Evolutionary conservation across 768 basidiomycete species (phyloP).

Genomic region (Cyathus striatus): DNA sequence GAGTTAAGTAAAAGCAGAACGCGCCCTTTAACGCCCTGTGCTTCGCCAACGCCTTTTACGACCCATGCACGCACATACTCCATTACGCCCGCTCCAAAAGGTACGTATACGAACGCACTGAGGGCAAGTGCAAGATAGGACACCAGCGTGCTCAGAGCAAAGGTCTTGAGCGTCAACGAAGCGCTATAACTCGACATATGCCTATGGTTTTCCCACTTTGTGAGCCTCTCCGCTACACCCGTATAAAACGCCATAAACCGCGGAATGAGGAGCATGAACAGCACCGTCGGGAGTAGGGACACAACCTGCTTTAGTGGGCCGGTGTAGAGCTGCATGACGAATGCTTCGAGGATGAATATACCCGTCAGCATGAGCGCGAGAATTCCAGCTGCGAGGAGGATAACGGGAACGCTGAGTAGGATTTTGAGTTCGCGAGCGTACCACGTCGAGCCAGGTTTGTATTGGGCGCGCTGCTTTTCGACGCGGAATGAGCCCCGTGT

Average conservation of each 20-base stretch:
- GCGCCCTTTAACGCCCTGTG: conserved; percentile 12
- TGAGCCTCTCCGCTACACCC: conserved; percentile 58
- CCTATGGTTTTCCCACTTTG: conserved; percentile 89
- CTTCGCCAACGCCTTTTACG: conserved; percentile 21
- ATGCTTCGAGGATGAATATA: conserved; percentile 87
- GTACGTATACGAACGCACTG: conserved; percentile 94
- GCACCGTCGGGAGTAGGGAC: conserved; percentile 73
- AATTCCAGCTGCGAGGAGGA: conserved; percentile 65
- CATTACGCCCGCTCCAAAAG: conserved; percentile 87
- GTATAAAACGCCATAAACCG: conserved; percentile 73
- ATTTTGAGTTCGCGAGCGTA: conserved; percentile 70
- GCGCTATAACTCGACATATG: conserved; percentile 72
- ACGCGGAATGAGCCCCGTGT: conserved; percentile 74
- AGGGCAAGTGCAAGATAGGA: conserved; percentile 89
- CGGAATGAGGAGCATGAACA: conserved; percentile 81
- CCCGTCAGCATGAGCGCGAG: conserved; percentile 69
- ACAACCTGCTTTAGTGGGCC: conserved; percentile 79
- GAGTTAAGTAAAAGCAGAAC: conserved; percentile 20
- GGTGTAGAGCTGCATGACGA: conserved; percentile 82
- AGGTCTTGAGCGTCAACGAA: conserved; percentile 87
- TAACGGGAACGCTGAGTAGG: conserved; percentile 64
- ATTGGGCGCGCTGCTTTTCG: conserved; percentile 65
- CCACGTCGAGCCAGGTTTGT: conserved; percentile 56
- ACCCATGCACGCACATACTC: conserved; percentile 40
- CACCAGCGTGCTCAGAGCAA: conserved; percentile 82